These are phyloP conservation scores for Nakazawaea ambrosiae DNA, from an alignment of 805 yeast species.

Conservation along the genomic window DNA sequence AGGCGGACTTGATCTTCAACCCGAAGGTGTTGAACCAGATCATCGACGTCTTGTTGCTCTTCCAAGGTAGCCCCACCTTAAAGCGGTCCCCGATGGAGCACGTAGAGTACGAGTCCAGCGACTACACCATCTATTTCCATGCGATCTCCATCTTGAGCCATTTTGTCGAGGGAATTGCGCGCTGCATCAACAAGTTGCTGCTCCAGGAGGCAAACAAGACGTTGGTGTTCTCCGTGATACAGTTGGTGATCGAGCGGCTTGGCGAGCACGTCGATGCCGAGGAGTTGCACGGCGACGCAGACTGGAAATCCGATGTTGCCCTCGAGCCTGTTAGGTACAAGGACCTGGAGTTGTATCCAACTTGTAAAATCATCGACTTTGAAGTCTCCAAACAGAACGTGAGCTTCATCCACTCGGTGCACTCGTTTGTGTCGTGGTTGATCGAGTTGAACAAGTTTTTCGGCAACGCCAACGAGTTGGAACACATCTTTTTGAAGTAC, in stretches of 20 bases:
- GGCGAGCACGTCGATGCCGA: slow-evolving; percentile 23
- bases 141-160: slow-evolving; percentile 62
- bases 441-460: slow-evolving; percentile 42
- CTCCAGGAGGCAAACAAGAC: background rate
- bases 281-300: slow-evolving; percentile 26
- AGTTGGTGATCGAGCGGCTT: slow-evolving; percentile 24
- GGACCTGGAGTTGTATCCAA: slow-evolving; percentile 15
- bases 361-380: slow-evolving; percentile 26
- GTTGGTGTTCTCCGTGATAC: slow-evolving; percentile 23
- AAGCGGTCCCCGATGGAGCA: slow-evolving; percentile 72
- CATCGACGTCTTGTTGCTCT: slow-evolving; percentile 57
- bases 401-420: slow-evolving; percentile 76
- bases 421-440: slow-evolving; percentile 65
- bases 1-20: slow-evolving; percentile 37
- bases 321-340: slow-evolving; percentile 4
- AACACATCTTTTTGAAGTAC: slow-evolving; percentile 9
- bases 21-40: slow-evolving; percentile 48
- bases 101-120: slow-evolving; percentile 85
- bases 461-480: slow-evolving; percentile 19
- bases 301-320: slow-evolving; percentile 16
- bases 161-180: slow-evolving; percentile 47
- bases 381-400: slow-evolving; percentile 41
- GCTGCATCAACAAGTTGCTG: slow-evolving; percentile 27
- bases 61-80: slow-evolving; percentile 74
- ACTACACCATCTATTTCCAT: slow-evolving; percentile 68